Conservation (phyloP, 305 asterid species). For the Fraxinus velutina region DNA sequence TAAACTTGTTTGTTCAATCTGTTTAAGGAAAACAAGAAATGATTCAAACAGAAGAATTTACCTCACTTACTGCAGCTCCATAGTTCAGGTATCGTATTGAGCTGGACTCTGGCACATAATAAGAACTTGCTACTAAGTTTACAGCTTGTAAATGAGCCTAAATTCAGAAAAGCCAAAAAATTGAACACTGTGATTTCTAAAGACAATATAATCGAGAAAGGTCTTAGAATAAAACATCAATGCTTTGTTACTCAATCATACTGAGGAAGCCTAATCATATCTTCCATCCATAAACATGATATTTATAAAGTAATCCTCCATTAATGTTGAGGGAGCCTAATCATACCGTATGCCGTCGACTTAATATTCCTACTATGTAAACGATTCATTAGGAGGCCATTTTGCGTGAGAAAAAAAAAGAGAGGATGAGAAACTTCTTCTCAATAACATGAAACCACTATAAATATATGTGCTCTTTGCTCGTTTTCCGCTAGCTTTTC, state of each 20-base stretch:
- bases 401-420: not conserved
- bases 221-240: not conserved
- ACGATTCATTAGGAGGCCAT: not conserved
- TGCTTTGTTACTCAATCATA: not conserved
- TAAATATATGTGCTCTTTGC: not conserved
- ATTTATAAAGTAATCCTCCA: not conserved
- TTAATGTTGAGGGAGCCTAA: not conserved
- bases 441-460: not conserved
- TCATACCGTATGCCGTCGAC: not conserved
- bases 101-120: slow-evolving; percentile 50
- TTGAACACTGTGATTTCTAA: not conserved
- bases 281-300: not conserved
- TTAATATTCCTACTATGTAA: not conserved
- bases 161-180: not conserved
- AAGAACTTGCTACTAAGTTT: slow-evolving; percentile 54
- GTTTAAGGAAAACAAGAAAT: not conserved
- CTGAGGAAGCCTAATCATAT: not conserved
- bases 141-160: slow-evolving; percentile 51
- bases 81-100: slow-evolving; percentile 49
- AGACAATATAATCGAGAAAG: not conserved
- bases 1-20: not conserved
- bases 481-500: not conserved
- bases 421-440: not conserved
- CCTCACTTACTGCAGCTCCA: slow-evolving; percentile 77
- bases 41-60: slow-evolving; percentile 16